Conservation (phyloP, 2,329 filamentous ascomycete genomes). For the Phoma sp. region DNA sequence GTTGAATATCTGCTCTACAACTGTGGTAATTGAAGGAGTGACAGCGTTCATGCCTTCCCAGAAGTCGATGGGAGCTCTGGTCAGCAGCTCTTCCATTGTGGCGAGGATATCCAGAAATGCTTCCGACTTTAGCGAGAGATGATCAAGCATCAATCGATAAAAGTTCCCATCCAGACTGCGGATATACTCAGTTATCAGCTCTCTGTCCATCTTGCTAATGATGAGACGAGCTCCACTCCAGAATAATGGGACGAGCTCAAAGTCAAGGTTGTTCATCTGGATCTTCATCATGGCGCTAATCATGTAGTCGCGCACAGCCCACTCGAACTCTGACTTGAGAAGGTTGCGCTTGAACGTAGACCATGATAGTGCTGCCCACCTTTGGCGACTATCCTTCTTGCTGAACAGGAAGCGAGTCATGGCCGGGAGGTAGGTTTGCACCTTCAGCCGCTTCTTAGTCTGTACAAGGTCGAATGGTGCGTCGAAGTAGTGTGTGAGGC, state of each 20-base stretch:
- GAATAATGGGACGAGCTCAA: constrained; percentile 70
- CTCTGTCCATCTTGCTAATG: constrained; percentile 73
- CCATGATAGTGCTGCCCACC: constrained; percentile 76
- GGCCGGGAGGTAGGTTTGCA: constrained; percentile 78
- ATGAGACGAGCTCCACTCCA: constrained; percentile 82
- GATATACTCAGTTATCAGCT: constrained; percentile 78
- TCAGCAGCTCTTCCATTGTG: constrained; percentile 73
- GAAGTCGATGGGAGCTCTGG: constrained; percentile 79
- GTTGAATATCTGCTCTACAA: constrained; percentile 84
- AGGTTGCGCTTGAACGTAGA: constrained; percentile 69
- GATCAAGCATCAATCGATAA: constrained; percentile 66
- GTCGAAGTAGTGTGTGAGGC: constrained; percentile 72
- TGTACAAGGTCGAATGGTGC: constrained; percentile 83
- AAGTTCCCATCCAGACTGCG: constrained; percentile 79
- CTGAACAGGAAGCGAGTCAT: constrained; percentile 88
- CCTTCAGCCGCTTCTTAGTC: constrained; percentile 77
- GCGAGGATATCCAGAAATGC: constrained; percentile 74
- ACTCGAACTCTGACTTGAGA: constrained; percentile 80
- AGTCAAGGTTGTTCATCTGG: constrained; percentile 61
- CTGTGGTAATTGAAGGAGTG: constrained; percentile 76
- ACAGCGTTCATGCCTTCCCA: constrained; percentile 89
- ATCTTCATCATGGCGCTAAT: constrained; percentile 70
- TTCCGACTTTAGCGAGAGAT: constrained; percentile 61
- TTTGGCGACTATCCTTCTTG: constrained; percentile 66
- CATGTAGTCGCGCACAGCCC: constrained; percentile 80